Evolutionary conservation across 208 protist genomes (phyloP).

Genomic region (Spironucleus salmonicida): DNA sequence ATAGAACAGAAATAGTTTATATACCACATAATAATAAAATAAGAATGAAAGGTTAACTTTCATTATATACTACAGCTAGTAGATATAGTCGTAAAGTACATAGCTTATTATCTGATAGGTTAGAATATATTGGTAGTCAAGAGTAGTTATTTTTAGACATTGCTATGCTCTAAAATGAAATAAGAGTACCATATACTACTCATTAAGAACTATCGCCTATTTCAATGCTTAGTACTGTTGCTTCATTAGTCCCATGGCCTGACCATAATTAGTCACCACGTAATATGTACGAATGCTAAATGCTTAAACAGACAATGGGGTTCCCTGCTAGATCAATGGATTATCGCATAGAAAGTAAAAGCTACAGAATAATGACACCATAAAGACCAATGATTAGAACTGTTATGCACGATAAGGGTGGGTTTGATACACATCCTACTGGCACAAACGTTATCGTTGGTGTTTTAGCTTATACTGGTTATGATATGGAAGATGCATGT

Average conservation of each 20-base stretch:
- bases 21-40: not conserved
- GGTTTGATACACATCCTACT: conserved; percentile 81
- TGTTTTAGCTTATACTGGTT: conserved; percentile 95
- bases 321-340: conserved; percentile 67
- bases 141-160: conserved; percentile 94
- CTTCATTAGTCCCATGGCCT: conserved; percentile 91
- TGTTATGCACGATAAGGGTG: conserved; percentile 64
- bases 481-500: conserved; percentile 99
- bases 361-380: conserved; percentile 81
- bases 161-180: conserved; percentile 62
- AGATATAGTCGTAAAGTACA: not conserved
- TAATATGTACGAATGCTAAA: conserved; percentile 98
- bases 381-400: conserved; percentile 79
- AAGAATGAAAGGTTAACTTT: not conserved
- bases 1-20: conserved; percentile 3
- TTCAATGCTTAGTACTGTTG: conserved; percentile 82
- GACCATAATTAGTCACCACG: conserved; percentile 92
- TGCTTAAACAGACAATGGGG: conserved; percentile 98
- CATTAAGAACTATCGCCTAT: conserved; percentile 79
- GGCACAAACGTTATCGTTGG: conserved; percentile 95
- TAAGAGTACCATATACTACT: conserved; percentile 53
- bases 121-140: conserved; percentile 72
- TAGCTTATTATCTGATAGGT: not conserved
- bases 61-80: not conserved
- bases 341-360: conserved; percentile 89